Conservation (phyloP, 768 basidiomycete genomes). For the Porphyrellus cyaneotinctus region DNA sequence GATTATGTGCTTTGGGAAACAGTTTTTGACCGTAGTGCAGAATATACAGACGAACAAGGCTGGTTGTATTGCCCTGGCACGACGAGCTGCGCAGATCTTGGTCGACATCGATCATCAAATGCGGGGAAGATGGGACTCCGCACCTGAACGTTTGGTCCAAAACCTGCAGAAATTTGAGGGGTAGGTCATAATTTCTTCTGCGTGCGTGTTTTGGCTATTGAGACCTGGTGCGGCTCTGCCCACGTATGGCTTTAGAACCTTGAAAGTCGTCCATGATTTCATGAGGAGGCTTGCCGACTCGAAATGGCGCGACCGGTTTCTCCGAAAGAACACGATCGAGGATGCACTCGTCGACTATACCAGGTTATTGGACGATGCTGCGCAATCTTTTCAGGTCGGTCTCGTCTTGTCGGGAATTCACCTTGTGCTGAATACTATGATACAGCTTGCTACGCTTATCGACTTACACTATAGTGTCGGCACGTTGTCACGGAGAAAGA, state of each 20-base stretch:
- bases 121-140: conserved; percentile 41
- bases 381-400: conserved; percentile 44
- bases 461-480: conserved; percentile 43
- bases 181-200: conserved; percentile 24
- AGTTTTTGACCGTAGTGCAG: conserved; percentile 10
- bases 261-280: conserved; percentile 38
- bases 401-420: not conserved
- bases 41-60: conserved; percentile 36
- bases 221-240: not conserved
- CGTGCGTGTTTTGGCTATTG: not conserved
- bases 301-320: conserved; percentile 40
- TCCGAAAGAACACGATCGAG: conserved; percentile 40
- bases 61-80: conserved; percentile 37
- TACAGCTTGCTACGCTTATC: conserved; percentile 44
- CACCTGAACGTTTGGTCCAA: conserved; percentile 37
- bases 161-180: conserved; percentile 40
- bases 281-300: conserved; percentile 37
- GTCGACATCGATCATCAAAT: conserved; percentile 44
- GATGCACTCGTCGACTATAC: conserved; percentile 34
- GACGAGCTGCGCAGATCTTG: conserved; percentile 40
- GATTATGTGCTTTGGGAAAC: not conserved
- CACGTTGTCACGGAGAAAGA: conserved; percentile 9
- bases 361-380: conserved; percentile 39
- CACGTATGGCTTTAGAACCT: conserved; percentile 26
- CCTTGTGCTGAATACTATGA: not conserved